Evolutionary conservation across 1,284 basidiomycete species (phyloP), one percentile per base, ranked within the genome.

Genomic region (Moniliella sp.): DNA sequence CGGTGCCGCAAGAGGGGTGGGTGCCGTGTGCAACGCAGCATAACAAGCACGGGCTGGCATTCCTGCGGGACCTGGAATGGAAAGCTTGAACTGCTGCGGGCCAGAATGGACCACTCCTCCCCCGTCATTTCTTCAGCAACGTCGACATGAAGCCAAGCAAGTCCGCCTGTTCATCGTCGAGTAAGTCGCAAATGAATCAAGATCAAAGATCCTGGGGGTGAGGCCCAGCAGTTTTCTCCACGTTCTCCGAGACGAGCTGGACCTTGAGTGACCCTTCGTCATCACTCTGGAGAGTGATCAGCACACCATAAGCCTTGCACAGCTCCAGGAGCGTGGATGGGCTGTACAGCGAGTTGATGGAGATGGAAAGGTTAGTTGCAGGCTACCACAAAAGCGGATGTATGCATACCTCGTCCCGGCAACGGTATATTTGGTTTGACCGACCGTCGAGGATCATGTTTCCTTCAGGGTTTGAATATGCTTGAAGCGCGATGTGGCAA

Each of bases 231-330:
- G 60, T 34, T 75, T 75, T 69, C 2, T 66, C 67, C 14, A 66
- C 72, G 57, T 75, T 83, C 33, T 42, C 80, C 9, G 80, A 84
- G 0, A 78, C 76, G 49, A 83, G 81, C 7, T 75, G 69, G 11
- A 84, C 76, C 2, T 69, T 45, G 17, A 82, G 61, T 5, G 66
- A 65, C 5, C 68, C 73, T 1, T 76, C 71, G 8, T 68, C 63
- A 17, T 71, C 64, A 48, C 80, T 73, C 40, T 78, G 72, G 1
- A 83, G 63, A 0, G 72, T 78, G 30, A 86, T 69, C 11, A 84
- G 66, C 1, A 83, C 75, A 5, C 80, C 81, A 51, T n/a, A 78
- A 88, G 0, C 74, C 74, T 62, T 88, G 81, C 0, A 84, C 71
- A 0, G 80, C 76, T 2, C 80, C 80, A 2, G 80, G 81, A 0